A percentile compares a stretch with the other conserved stretches of the same genome.
phyloP scores from a whole-genome alignment of 2,329 filamentous ascomycete species.

The Penicillium sp. region DNA sequence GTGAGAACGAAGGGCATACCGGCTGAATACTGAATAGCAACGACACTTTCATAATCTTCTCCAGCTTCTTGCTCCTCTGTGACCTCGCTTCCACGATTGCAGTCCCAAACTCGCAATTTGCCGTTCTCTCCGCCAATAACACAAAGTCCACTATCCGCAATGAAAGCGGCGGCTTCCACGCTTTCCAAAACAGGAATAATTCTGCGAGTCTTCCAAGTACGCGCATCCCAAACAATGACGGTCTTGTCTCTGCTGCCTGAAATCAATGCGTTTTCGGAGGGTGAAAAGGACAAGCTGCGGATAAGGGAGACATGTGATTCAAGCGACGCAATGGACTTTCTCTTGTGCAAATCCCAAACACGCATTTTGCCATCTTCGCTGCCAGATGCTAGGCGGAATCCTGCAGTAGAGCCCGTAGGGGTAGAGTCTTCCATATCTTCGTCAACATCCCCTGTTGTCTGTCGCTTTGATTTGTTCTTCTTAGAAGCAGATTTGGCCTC shows the following conservation, averaged over 20 bases:
- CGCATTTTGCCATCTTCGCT: constrained; percentile 91
- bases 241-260: constrained; percentile 92
- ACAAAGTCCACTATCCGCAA: constrained; percentile 67
- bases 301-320: constrained; percentile 96
- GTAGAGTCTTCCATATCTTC: constrained; percentile 47
- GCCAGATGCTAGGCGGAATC: constrained; percentile 82
- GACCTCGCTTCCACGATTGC: constrained; percentile 72
- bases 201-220: constrained; percentile 77
- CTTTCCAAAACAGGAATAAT: constrained; percentile 83
- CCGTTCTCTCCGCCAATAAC: constrained; percentile 86
- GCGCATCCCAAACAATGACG: constrained; percentile 84
- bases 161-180: constrained; percentile 79
- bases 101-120: constrained; percentile 78
- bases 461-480: constrained; percentile 48
- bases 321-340: constrained; percentile 70
- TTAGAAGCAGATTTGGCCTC: constrained; percentile 37
- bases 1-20: constrained; percentile 71
- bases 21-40: constrained; percentile 67
- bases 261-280: constrained; percentile 70
- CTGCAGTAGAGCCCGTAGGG: constrained; percentile 50
- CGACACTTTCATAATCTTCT: constrained; percentile 64
- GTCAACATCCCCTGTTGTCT: constrained; percentile 29
- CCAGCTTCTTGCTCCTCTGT: constrained; percentile 68
- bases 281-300: constrained; percentile 78
- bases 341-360: constrained; percentile 87